Evolutionary conservation across 768 basidiomycete species (phyloP).

Genomic region (Cantharellus cinnabarinus): DNA sequence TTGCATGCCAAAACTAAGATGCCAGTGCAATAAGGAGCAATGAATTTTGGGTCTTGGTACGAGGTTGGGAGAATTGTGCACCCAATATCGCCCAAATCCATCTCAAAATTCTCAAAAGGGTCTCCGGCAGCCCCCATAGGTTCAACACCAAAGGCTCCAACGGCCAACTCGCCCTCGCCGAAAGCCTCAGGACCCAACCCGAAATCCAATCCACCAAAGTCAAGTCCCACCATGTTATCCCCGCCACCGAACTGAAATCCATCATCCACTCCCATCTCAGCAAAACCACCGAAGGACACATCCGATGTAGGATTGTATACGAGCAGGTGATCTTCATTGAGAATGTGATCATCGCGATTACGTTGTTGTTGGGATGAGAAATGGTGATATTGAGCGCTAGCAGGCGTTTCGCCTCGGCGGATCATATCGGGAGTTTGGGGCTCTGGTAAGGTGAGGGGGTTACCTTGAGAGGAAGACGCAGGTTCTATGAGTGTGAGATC

Average conservation of each 20-base stretch:
- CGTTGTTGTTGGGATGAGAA: background rate
- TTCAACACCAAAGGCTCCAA: background rate
- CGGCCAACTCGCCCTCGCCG: background rate
- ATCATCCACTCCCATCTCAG: background rate
- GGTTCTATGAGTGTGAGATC: too few relatives aligned
- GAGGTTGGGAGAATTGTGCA: too few relatives aligned
- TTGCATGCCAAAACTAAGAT: too few relatives aligned
- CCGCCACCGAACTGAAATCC: background rate
- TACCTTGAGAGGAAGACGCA: background rate
- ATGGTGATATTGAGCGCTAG: background rate
- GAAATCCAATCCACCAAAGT: background rate
- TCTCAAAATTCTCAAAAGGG: too few relatives aligned
- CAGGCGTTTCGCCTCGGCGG: background rate
- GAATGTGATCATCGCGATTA: constrained; percentile 2
- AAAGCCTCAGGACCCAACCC: background rate
- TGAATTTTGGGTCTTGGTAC: too few relatives aligned
- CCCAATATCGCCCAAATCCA: too few relatives aligned
- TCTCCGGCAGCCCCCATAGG: background rate
- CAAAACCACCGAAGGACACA: background rate
- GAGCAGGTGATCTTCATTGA: background rate
- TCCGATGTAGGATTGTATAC: background rate
- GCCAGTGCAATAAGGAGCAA: too few relatives aligned
- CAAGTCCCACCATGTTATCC: background rate
- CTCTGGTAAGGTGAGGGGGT: background rate
- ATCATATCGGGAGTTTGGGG: background rate